Percentiles rank a stretch among this genome's conserved stretches.
phyloP scores from a whole-genome alignment of 352 stramenopile species.

The Pythium angustatum region DNA sequence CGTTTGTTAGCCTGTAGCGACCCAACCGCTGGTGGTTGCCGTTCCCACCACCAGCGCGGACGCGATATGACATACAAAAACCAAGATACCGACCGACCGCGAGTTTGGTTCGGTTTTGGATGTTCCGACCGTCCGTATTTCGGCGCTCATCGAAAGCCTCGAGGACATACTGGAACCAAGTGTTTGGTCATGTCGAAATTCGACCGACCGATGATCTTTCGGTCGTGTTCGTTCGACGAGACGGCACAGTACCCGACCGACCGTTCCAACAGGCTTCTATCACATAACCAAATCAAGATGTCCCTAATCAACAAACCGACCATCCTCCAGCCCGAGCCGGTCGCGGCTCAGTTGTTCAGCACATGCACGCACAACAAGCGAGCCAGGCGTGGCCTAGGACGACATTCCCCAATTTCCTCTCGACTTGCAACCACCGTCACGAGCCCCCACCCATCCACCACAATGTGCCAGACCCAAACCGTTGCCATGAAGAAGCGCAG shows the following conservation, averaged over 20 bases:
- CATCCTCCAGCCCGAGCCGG: not conserved
- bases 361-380: not conserved
- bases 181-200: not conserved
- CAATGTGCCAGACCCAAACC: constrained; percentile 16
- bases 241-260: constrained; percentile 16
- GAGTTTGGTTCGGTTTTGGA: not conserved
- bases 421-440: not conserved
- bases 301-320: not conserved
- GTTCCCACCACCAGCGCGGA: too few species aligned
- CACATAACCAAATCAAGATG: constrained; percentile 11
- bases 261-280: not conserved
- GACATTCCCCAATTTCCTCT: constrained; percentile 9
- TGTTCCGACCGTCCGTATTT: constrained; percentile 17
- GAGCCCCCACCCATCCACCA: not conserved
- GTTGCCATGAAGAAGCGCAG: constrained; percentile 25
- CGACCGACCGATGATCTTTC: constrained; percentile 31
- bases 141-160: not conserved
- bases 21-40: too few species aligned
- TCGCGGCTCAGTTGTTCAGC: constrained; percentile 1
- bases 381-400: not conserved
- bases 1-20: too few species aligned
- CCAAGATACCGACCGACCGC: constrained; percentile 17
- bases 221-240: constrained; percentile 24
- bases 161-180: constrained; percentile 7
- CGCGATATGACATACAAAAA: too few species aligned